phyloP scores from a whole-genome alignment of 2,329 filamentous ascomycete genomes.

The Tricladium varicosporioides region DNA sequence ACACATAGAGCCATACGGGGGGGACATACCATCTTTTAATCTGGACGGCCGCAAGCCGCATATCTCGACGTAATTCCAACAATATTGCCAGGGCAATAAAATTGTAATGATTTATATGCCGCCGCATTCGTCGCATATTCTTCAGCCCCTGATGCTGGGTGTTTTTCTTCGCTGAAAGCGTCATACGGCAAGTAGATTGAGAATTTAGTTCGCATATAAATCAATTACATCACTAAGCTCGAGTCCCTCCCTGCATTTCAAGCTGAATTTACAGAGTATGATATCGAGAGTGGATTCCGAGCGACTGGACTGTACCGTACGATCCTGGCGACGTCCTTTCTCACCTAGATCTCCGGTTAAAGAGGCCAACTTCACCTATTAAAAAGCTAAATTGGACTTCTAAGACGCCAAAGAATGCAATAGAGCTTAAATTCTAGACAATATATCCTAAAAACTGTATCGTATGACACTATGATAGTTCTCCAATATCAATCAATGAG shows the following conservation, averaged over 20 bases:
- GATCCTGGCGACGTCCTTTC: not conserved
- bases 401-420: too few relatives aligned
- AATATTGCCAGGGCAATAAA: not conserved
- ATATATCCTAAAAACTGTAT: too few relatives aligned
- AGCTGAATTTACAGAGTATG: not conserved
- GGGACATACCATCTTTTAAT: not conserved
- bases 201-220: not conserved
- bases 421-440: too few relatives aligned
- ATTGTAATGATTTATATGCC: not conserved
- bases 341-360: too few relatives aligned
- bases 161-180: not conserved
- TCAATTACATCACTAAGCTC: not conserved
- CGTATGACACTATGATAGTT: too few relatives aligned
- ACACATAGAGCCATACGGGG: not conserved
- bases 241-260: not conserved
- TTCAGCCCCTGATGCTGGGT: not conserved
- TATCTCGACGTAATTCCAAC: not conserved
- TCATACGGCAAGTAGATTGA: not conserved
- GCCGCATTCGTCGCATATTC: not conserved
- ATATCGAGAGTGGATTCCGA: not conserved
- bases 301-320: not conserved
- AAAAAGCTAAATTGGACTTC: too few relatives aligned
- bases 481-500: too few relatives aligned
- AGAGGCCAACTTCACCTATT: too few relatives aligned
- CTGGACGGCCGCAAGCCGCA: not conserved